A percentile compares a stretch with the other conserved stretches of the same genome.
phyloP scores from a whole-genome alignment of 169 alveolate genomes.

The Blepharisma undulans region DNA sequence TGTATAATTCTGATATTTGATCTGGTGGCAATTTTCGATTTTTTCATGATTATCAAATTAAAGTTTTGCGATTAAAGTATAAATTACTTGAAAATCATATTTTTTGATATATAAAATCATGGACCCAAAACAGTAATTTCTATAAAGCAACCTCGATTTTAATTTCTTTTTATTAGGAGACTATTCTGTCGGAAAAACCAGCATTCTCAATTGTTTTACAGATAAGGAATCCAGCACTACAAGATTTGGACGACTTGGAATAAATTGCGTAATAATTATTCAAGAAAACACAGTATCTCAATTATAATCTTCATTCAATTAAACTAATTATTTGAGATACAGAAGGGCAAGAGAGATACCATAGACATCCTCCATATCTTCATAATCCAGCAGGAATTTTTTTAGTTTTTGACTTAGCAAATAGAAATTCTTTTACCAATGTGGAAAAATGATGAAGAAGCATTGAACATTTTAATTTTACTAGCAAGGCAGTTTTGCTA shows the following conservation, averaged over 20 bases:
- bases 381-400: constrained; percentile 75
- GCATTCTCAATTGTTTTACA: neutral
- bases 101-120: too few relatives aligned
- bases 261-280: neutral
- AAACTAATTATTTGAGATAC: constrained; percentile 91
- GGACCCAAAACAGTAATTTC: neutral
- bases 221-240: neutral
- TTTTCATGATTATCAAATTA: too few relatives aligned
- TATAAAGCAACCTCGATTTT: neutral
- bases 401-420: constrained; percentile 82
- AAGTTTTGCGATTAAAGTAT: too few relatives aligned
- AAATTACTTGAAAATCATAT: too few relatives aligned
- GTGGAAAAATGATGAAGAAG: constrained; percentile 95
- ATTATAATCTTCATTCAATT: constrained; percentile 45
- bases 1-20: too few relatives aligned
- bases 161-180: constrained; percentile 15
- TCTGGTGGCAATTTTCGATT: too few relatives aligned
- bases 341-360: constrained; percentile 88
- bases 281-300: constrained; percentile 26
- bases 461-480: constrained; percentile 87
- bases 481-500: constrained; percentile 86
- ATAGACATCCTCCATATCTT: constrained; percentile 80
- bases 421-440: constrained; percentile 91
- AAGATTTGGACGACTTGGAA: neutral
- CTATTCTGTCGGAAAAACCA: neutral